Evolutionary conservation across 1,139 yeast genomes (phyloP).

Genomic region (Taphrina flavorubra): DNA sequence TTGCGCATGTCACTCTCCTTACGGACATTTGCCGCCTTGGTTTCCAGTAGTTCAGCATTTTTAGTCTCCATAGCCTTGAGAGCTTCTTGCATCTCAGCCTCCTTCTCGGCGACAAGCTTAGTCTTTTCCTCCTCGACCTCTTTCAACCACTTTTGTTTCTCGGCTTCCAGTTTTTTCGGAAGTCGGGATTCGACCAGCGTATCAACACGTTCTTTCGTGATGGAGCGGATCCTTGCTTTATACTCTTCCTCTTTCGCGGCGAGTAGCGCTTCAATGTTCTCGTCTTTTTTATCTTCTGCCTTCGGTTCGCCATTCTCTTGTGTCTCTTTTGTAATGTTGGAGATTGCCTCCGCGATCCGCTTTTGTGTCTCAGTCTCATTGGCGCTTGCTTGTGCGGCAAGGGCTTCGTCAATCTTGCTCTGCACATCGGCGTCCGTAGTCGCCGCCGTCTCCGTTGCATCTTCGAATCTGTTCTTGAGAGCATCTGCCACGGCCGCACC

Average conservation of each 20-base stretch:
- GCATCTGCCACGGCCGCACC: slow-evolving; percentile 46
- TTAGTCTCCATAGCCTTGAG: slow-evolving; percentile 48
- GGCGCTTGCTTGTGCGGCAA: slow-evolving; percentile 46
- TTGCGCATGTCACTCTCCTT: slow-evolving; percentile 49
- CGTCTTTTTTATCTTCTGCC: slow-evolving; percentile 4
- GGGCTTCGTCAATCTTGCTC: slow-evolving; percentile 45
- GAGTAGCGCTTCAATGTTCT: slow-evolving; percentile 43
- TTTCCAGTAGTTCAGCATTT: slow-evolving; percentile 54
- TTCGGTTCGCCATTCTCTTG: slow-evolving; percentile 39
- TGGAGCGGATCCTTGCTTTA: slow-evolving; percentile 48
- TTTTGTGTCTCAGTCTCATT: slow-evolving; percentile 46
- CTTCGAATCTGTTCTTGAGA: slow-evolving; percentile 41
- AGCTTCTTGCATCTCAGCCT: slow-evolving; percentile 51
- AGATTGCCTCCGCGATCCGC: slow-evolving; percentile 47
- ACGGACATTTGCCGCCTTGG: slow-evolving; percentile 51
- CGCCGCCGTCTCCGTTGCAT: slow-evolving; percentile 17
- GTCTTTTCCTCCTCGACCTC: slow-evolving; percentile 44
- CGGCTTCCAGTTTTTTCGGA: slow-evolving; percentile 45
- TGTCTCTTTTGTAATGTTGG: slow-evolving; percentile 38
- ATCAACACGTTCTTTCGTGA: slow-evolving; percentile 37
- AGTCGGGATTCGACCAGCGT: slow-evolving; percentile 24
- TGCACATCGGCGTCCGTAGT: slow-evolving; percentile 41
- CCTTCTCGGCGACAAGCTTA: slow-evolving; percentile 45
- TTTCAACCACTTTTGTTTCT: slow-evolving; percentile 46
- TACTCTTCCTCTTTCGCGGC: slow-evolving; percentile 46